A percentile compares a stretch with the other conserved stretches of the same genome.
Evolutionary conservation across 768 basidiomycete species (phyloP).

Genomic region (Mycena vulgaris): DNA sequence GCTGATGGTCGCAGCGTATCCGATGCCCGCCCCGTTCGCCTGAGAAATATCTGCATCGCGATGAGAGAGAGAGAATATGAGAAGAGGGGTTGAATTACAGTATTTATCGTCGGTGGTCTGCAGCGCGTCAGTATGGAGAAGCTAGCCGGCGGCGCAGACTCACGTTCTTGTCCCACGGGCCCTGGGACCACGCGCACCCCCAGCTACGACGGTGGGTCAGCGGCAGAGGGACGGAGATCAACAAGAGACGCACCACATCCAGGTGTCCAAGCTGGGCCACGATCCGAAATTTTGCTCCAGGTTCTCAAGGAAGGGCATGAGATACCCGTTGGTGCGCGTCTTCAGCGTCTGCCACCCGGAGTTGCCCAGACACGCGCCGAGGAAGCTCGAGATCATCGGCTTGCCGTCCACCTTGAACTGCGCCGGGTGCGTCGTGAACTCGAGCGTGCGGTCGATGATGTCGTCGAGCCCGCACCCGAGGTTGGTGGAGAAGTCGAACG

Average conservation of each 20-base stretch:
- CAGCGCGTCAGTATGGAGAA: constrained; percentile 18
- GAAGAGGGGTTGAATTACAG: constrained; percentile 54
- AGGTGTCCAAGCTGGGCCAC: constrained; percentile 67
- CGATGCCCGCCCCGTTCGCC: constrained; percentile 55
- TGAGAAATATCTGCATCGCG: constrained; percentile 51
- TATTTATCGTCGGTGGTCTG: constrained; percentile 65
- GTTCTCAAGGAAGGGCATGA: constrained; percentile 73
- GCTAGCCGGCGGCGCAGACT: constrained; percentile 22
- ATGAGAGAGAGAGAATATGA: neutral
- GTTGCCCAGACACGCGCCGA: constrained; percentile 73
- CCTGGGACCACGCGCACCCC: constrained; percentile 77
- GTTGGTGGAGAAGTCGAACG: constrained; percentile 67
- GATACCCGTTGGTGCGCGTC: constrained; percentile 61
- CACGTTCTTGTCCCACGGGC: constrained; percentile 60
- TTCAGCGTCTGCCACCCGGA: constrained; percentile 62
- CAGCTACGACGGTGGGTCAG: constrained; percentile 52
- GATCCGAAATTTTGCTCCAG: constrained; percentile 59
- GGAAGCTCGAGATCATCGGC: constrained; percentile 73
- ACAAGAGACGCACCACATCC: constrained; percentile 59
- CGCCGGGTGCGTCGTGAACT: constrained; percentile 53
- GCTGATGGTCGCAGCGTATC: constrained; percentile 63
- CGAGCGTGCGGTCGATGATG: constrained; percentile 57
- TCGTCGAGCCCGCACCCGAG: constrained; percentile 62
- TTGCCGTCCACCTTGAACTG: constrained; percentile 71
- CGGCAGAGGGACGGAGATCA: neutral